These are phyloP conservation scores for Camellia granthamiana DNA, from an alignment of 148 eudicot species.

Conservation along the genomic window DNA sequence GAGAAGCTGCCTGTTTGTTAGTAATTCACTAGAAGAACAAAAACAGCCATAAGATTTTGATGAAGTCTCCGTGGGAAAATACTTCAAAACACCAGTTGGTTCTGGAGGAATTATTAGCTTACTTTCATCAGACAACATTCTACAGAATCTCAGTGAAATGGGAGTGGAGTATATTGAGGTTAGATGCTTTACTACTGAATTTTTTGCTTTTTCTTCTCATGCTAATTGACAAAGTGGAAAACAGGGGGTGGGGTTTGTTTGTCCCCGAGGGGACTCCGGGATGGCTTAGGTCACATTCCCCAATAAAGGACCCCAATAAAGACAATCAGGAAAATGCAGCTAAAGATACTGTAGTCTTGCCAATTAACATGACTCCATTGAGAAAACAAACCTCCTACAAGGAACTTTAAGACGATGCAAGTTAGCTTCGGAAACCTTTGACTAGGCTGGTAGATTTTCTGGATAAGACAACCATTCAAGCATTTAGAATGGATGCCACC, in stretches of 20 bases:
- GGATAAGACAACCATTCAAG: too few species aligned
- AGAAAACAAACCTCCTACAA: too few species aligned
- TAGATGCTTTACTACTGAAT: constrained; percentile 15
- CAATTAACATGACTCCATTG: too few species aligned
- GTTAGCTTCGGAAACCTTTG: too few species aligned
- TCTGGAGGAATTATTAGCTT: constrained; percentile 65
- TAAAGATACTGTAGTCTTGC: too few species aligned
- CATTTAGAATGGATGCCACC: too few species aligned
- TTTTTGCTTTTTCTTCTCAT: constrained; percentile 4
- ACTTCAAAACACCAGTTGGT: constrained; percentile 73
- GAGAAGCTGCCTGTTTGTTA: constrained; percentile 83
- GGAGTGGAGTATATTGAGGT: constrained; percentile 90
- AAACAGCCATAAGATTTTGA: constrained; percentile 61
- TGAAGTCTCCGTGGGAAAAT: constrained; percentile 94
- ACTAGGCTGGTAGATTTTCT: too few species aligned
- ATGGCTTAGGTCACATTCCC: too few species aligned
- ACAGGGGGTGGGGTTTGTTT: neutral
- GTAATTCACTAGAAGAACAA: constrained; percentile 45
- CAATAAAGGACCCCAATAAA: too few species aligned
- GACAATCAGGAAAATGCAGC: too few species aligned
- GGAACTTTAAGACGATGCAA: too few species aligned
- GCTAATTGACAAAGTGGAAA: neutral
- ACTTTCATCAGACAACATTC: constrained; percentile 50
- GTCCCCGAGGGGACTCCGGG: too few species aligned
- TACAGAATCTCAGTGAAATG: constrained; percentile 49